Conservation (phyloP, 257 asterid genomes). For the Ilex asprella region DNA sequence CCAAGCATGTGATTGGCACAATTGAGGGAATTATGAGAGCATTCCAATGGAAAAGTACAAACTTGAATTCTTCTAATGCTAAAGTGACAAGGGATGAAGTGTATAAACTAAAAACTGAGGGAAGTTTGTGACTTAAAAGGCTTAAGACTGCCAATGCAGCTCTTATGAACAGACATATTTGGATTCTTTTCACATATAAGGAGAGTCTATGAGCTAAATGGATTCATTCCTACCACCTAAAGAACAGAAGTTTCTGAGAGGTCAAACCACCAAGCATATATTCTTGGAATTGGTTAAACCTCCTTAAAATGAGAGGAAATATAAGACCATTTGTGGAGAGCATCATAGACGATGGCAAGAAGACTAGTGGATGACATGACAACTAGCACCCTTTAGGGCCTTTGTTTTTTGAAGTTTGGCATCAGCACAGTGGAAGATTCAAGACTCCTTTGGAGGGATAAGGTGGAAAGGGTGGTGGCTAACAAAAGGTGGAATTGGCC, state of each 20-base stretch:
- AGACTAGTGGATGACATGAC: neutral
- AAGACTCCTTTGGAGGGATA: too few species aligned
- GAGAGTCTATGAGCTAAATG: neutral
- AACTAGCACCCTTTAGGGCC: neutral
- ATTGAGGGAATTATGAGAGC: too few species aligned
- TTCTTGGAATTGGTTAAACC: neutral
- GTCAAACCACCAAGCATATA: neutral
- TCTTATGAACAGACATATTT: neutral
- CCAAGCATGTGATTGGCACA: neutral
- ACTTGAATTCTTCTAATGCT: too few species aligned
- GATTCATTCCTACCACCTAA: neutral
- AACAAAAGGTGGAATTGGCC: too few species aligned
- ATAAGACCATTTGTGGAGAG: neutral
- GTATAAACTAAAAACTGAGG: neutral
- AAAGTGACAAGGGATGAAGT: neutral
- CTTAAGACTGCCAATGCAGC: too few species aligned
- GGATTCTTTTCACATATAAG: neutral
- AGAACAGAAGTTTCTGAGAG: neutral
- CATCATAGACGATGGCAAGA: neutral
- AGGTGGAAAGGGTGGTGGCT: too few species aligned
- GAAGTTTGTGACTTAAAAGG: neutral
- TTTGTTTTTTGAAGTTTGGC: neutral
- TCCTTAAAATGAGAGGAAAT: neutral
- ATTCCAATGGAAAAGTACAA: too few species aligned
- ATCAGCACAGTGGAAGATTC: too few species aligned